phyloP scores from a whole-genome alignment of 257 asterid species.

The Nicotiana tabacum region DNA sequence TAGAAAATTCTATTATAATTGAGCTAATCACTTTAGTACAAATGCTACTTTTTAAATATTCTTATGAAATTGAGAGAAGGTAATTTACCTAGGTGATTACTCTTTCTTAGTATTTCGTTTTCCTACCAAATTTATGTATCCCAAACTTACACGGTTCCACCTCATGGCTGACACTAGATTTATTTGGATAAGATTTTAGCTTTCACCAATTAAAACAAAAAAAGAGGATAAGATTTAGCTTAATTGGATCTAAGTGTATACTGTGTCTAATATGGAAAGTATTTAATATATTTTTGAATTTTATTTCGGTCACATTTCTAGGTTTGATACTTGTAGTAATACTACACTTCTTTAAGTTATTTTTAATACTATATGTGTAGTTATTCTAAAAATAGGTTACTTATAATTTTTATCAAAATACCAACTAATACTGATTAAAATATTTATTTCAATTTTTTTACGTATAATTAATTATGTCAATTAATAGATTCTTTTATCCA shows the following conservation, averaged over 20 bases:
- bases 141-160: not conserved
- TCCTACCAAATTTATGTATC: not conserved
- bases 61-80: not conserved
- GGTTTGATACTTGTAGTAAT: not conserved
- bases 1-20: not conserved
- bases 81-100: not conserved
- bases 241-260: not conserved
- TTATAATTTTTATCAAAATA: too few relatives aligned
- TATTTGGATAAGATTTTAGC: not conserved
- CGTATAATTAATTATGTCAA: too few relatives aligned
- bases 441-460: too few relatives aligned
- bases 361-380: too few relatives aligned
- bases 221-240: too few relatives aligned
- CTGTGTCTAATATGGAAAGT: not conserved
- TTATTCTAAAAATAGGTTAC: too few relatives aligned
- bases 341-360: too few relatives aligned
- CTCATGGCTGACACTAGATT: not conserved
- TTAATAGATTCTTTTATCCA: not conserved
- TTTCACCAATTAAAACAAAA: too few relatives aligned
- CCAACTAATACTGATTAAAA: too few relatives aligned
- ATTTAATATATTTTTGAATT: too few relatives aligned
- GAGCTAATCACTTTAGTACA: not conserved
- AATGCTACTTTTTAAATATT: not conserved
- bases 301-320: too few relatives aligned
- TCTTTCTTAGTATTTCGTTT: not conserved